Evolutionary conservation across 1,284 basidiomycete species (phyloP).

Genomic region (Gomphus sp.): DNA sequence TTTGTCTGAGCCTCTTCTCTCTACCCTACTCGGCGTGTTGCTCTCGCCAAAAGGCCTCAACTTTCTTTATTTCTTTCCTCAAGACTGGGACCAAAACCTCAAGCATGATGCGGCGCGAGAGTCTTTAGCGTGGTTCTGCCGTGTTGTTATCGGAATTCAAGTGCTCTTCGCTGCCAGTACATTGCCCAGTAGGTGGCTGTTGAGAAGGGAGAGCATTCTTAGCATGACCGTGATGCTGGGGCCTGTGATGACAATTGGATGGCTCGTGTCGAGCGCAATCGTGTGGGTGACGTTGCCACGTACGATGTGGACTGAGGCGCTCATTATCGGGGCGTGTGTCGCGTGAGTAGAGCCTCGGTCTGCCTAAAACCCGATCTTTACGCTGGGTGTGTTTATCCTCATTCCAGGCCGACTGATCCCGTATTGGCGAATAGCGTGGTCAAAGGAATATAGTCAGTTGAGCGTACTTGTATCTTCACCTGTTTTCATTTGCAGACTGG

Average conservation of each 20-base stretch:
- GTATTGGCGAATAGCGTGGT: slow-evolving; percentile 5
- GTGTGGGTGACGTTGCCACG: background rate
- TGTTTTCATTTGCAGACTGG: background rate
- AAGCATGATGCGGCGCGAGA: background rate
- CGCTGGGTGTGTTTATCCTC: background rate
- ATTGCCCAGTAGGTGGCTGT: background rate
- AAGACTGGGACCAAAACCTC: background rate
- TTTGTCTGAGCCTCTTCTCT: background rate
- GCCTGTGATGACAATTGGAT: background rate
- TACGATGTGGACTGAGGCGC: background rate
- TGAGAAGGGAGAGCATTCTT: background rate
- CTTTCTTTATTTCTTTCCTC: background rate
- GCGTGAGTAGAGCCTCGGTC: background rate
- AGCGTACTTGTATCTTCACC: background rate
- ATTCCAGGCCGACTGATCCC: background rate
- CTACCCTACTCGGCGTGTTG: background rate
- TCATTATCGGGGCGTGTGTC: background rate
- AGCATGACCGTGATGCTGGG: background rate
- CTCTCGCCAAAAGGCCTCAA: background rate
- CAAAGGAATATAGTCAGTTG: background rate
- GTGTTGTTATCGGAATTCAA: background rate
- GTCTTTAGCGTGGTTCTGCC: background rate
- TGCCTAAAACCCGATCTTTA: background rate
- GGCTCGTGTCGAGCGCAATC: background rate
- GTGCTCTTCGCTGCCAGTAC: background rate